These are phyloP conservation scores for Globisporangium canariense DNA, from an alignment of 352 stramenopile species.

Conservation along the genomic window DNA sequence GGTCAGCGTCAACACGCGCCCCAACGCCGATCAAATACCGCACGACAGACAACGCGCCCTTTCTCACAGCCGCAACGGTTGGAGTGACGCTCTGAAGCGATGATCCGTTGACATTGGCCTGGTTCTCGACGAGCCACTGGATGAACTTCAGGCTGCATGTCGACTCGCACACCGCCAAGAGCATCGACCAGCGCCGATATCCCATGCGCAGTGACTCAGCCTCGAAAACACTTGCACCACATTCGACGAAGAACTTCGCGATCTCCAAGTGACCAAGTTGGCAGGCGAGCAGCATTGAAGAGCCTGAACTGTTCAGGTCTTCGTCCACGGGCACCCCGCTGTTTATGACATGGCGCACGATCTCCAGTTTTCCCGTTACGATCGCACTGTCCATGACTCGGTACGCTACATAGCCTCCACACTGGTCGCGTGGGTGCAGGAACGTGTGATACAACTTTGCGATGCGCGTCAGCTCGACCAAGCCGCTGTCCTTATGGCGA, in stretches of 20 bases:
- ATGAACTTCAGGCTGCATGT: not conserved
- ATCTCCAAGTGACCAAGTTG: not conserved
- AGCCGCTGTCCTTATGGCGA: not conserved
- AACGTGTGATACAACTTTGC: not conserved
- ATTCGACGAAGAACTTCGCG: conserved; percentile 1
- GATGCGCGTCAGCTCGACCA: not conserved
- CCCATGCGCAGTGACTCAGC: not conserved
- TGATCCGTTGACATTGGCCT: not conserved
- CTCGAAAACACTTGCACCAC: not conserved
- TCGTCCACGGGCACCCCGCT: not conserved
- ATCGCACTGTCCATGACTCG: not conserved
- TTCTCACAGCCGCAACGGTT: not conserved
- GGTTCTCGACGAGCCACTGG: not conserved
- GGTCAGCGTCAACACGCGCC: not conserved
- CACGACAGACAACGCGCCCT: not conserved
- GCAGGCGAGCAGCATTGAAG: not conserved
- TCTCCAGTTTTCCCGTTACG: not conserved
- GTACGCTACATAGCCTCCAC: too few species aligned
- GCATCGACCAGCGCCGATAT: not conserved
- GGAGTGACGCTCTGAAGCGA: not conserved
- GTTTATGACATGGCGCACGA: not conserved
- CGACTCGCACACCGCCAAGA: conserved; percentile 3
- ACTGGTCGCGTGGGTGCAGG: not conserved
- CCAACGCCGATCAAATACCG: not conserved
- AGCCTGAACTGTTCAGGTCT: not conserved